These are phyloP conservation scores for Pyrus communis DNA, from an alignment of 306 rosid species.

Conservation along the genomic window DNA sequence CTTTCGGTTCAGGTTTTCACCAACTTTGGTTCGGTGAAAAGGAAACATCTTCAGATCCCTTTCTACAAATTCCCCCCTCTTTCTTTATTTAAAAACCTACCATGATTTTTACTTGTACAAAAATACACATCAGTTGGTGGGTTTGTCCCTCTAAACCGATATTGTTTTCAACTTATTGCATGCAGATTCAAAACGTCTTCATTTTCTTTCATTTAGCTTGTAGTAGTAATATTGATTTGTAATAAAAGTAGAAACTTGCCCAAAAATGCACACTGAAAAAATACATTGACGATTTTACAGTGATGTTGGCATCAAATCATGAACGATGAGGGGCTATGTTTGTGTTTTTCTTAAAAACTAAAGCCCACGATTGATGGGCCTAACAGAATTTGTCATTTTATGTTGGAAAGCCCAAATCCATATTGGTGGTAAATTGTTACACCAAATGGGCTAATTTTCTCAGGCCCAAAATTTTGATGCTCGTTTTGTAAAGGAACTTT, in stretches of 20 bases:
- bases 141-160: too few relatives aligned
- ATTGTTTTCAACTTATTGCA: too few relatives aligned
- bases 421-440: neutral
- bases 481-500: neutral
- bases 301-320: neutral
- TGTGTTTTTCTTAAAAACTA: neutral
- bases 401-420: neutral
- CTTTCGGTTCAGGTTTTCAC: neutral
- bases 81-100: neutral
- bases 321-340: neutral
- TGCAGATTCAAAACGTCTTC: too few relatives aligned
- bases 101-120: too few relatives aligned
- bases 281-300: neutral
- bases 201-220: too few relatives aligned
- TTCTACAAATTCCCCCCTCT: neutral
- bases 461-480: neutral
- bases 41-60: neutral
- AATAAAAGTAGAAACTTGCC: too few relatives aligned
- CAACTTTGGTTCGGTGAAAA: neutral
- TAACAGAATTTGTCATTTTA: neutral
- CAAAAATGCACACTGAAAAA: too few relatives aligned
- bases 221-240: too few relatives aligned
- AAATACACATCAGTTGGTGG: too few relatives aligned
- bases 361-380: neutral
- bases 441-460: neutral